Evolutionary conservation across 345 rosid species (phyloP), one percentile per base, ranked within the genome.

Genomic region (Eucalyptus decipiens): DNA sequence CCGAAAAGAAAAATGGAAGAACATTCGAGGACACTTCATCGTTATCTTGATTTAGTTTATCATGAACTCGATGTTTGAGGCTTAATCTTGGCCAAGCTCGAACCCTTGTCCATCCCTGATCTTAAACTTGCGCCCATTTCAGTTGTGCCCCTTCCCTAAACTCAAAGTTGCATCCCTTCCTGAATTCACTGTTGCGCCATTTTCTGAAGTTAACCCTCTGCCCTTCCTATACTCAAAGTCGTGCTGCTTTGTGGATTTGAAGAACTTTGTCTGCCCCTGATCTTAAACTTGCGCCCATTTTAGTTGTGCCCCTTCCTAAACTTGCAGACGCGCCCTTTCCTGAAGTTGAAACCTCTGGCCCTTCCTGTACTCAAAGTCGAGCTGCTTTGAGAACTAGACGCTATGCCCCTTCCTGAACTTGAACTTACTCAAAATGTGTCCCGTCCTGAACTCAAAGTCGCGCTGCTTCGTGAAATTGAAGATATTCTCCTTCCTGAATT

Each of bases 281-380:
- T n/a, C n/a, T n/a, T n/a, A n/a, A n/a, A n/a, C 76, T 65, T 30
- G 76, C 0, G 3, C 11, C 76, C 76, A n/a, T 15, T 4, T 65
- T 7, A n/a, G 76, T 15, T 0, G 72, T 65, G 37, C 0, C 19
- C 9, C 2, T 18, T 51, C 5, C 6, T 65, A 21, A 65, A 2
- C 8, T n/a, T 65, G 37, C 15, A n/a, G n/a, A n/a, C n/a, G n/a
- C n/a, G n/a, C n/a, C n/a, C n/a, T n/a, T n/a, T n/a, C n/a, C n/a
- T n/a, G n/a, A n/a, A n/a, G n/a, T n/a, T n/a, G n/a, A n/a, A n/a
- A n/a, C n/a, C n/a, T n/a, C n/a, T n/a, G n/a, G 4, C 26, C 2
- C 14, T 10, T n/a, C 19, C 72, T 14, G 11, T 7, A 67, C 80
- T 32, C 80, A 32, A 32, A 48, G 2, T n/a, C n/a, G n/a, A n/a